These are phyloP conservation scores for Fraxinus ornus DNA, from an alignment of 305 asterid genomes.

Conservation along the genomic window DNA sequence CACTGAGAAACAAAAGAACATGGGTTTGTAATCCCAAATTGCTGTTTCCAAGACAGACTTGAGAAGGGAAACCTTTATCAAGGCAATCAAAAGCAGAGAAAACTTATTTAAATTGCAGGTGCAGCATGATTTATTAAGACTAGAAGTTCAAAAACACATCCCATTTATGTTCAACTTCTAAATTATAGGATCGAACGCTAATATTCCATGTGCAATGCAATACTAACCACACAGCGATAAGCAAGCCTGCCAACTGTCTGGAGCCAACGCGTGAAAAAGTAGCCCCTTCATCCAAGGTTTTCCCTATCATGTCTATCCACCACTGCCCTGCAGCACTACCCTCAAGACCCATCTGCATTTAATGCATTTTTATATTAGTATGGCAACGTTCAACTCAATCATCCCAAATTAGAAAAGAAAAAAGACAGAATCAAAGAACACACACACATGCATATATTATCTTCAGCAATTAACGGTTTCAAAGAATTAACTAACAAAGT, in stretches of 20 bases:
- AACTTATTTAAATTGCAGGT: not conserved
- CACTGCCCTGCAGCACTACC: slow-evolving; percentile 97
- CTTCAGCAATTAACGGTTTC: slow-evolving; percentile 9
- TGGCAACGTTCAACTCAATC: slow-evolving; percentile 5
- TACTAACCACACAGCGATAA: slow-evolving; percentile 88
- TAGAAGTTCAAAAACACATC: not conserved
- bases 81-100: not conserved
- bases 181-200: not conserved
- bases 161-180: not conserved
- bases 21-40: not conserved
- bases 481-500: slow-evolving; percentile 2
- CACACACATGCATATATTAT: not conserved
- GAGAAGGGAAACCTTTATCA: slow-evolving; percentile 9
- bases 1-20: not conserved
- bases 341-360: slow-evolving; percentile 93
- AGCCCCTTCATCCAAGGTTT: slow-evolving; percentile 85
- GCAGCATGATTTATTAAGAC: not conserved
- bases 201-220: not conserved
- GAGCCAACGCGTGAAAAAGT: slow-evolving; percentile 86
- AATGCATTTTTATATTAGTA: slow-evolving; percentile 16
- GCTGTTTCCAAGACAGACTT: not conserved
- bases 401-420: not conserved
- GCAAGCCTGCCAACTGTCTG: slow-evolving; percentile 96
- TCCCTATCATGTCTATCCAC: slow-evolving; percentile 95
- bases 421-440: not conserved